Evolutionary conservation across 176 grass and related monocot genomes (phyloP), one percentile per base, ranked within the genome.

Genomic region (Oryza punctata): DNA sequence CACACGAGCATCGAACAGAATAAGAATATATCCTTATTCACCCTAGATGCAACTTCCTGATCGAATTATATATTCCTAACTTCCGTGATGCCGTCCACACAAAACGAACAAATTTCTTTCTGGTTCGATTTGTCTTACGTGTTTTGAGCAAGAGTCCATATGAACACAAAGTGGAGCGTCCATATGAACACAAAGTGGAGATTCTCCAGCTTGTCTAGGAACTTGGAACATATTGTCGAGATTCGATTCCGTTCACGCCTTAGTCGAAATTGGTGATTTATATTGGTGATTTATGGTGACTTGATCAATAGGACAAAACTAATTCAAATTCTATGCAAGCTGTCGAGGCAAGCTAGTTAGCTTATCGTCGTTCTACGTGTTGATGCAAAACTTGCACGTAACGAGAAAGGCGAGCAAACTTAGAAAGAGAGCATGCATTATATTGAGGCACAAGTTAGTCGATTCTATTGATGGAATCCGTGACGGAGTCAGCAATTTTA

Each of bases 161-260:
- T 46, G 57, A 59, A 11, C 30, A 13, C 40, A 85, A 35, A 44
- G 43, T 21, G 28, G n/a, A 71, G 28, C 1, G 10, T 29, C 32
- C 3, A 27, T 8, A n/a, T 46, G 57, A 59, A 11, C 30, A 13
- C 41, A 85, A 26, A 26, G 44, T 21, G 28, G n/a, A 72, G 29
- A 1, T 7, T 21, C 32, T 11, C 10, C 40, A 73, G 65, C 68
- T 79, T 50, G 47, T 12, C 6, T 41, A 41, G 44, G 69, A 59
- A 80, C 15, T 66, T 73, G 41, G 84, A 73, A 86, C n/a, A 38
- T 72, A 66, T 4, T 33, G 32, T 79, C 2, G 12, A 80, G 12
- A 73, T 80, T 80, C 15, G 41, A 86, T 86, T 72, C 84, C 23
- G 47, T 73, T 79, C 57, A 52, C 43, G 13, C 54, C 21, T 64